Evolutionary conservation across 805 yeast genomes (phyloP).

Genomic region (Starmerella khaoyaiensis): DNA sequence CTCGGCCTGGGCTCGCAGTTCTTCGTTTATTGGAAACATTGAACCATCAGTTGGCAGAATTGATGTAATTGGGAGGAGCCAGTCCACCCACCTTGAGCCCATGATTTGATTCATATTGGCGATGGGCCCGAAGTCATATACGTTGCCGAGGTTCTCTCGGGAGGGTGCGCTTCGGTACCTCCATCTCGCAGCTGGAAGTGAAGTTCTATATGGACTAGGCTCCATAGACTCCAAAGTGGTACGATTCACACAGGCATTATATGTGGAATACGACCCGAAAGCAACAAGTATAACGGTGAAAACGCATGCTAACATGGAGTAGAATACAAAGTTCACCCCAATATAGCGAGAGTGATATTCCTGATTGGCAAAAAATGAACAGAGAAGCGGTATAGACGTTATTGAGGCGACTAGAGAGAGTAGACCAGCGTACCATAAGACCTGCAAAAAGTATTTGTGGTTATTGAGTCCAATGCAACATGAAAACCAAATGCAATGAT

Average conservation of each 20-base stretch:
- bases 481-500: slow-evolving; percentile 83
- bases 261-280: slow-evolving; percentile 38
- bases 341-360: slow-evolving; percentile 31
- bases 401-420: slow-evolving; percentile 8
- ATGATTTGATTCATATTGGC: slow-evolving; percentile 57
- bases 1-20: slow-evolving; percentile 23
- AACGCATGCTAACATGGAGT: slow-evolving; percentile 41
- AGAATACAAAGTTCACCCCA: slow-evolving; percentile 47
- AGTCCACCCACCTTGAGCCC: slow-evolving; percentile 54
- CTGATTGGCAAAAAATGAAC: slow-evolving; percentile 15
- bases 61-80: slow-evolving; percentile 52
- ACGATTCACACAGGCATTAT: slow-evolving; percentile 46
- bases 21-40: slow-evolving; percentile 27
- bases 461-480: slow-evolving; percentile 73
- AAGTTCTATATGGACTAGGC: slow-evolving; percentile 27
- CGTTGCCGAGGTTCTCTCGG: slow-evolving; percentile 42
- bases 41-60: slow-evolving; percentile 29
- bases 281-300: slow-evolving; percentile 44
- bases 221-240: slow-evolving; percentile 69
- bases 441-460: slow-evolving; percentile 69
- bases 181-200: slow-evolving; percentile 26
- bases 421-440: slow-evolving; percentile 41
- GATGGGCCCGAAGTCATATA: slow-evolving; percentile 57
- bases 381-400: slow-evolving; percentile 13
- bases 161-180: slow-evolving; percentile 34